Evolutionary conservation across 345 rosid genomes (phyloP).

Genomic region (Citrus reticulata): DNA sequence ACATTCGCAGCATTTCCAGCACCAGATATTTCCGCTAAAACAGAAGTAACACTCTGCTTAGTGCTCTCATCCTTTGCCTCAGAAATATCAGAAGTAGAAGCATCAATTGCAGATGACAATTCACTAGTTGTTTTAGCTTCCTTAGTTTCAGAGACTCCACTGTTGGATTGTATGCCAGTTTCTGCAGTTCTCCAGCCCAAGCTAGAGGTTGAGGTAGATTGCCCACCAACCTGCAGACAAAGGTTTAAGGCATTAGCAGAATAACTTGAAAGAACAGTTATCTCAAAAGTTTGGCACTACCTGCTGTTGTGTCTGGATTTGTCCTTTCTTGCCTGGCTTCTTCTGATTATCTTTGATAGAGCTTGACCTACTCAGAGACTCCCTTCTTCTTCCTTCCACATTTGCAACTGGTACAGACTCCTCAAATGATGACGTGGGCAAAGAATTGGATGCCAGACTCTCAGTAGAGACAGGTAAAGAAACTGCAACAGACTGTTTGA

Average conservation of each 20-base stretch:
- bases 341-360: slow-evolving; percentile 52
- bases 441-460: slow-evolving; percentile 5
- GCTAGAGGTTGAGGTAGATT: slow-evolving; percentile 17
- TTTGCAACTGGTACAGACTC: slow-evolving; percentile 20
- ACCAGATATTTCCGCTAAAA: slow-evolving; percentile 24
- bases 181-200: slow-evolving; percentile 24
- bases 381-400: slow-evolving; percentile 35
- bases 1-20: slow-evolving; percentile 5
- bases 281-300: slow-evolving; percentile 24
- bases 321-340: slow-evolving; percentile 37
- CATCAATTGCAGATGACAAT: slow-evolving; percentile 23
- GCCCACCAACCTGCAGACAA: slow-evolving; percentile 32
- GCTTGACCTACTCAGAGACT: slow-evolving; percentile 42
- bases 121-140: slow-evolving; percentile 29
- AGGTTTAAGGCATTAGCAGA: background rate
- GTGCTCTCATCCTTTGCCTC: slow-evolving; percentile 26
- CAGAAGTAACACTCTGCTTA: slow-evolving; percentile 13
- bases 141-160: slow-evolving; percentile 28
- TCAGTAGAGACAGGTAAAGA: slow-evolving; percentile 22
- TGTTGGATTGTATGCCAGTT: slow-evolving; percentile 25
- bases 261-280: background rate
- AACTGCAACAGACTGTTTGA: slow-evolving; percentile 26
- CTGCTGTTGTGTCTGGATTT: slow-evolving; percentile 37
- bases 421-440: slow-evolving; percentile 25
- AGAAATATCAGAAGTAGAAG: slow-evolving; percentile 14